A percentile compares a stretch with the other conserved stretches of the same genome.
These are phyloP conservation scores for Clonostachys solani DNA, from an alignment of 2,329 filamentous ascomycete species.

Conservation along the genomic window DNA sequence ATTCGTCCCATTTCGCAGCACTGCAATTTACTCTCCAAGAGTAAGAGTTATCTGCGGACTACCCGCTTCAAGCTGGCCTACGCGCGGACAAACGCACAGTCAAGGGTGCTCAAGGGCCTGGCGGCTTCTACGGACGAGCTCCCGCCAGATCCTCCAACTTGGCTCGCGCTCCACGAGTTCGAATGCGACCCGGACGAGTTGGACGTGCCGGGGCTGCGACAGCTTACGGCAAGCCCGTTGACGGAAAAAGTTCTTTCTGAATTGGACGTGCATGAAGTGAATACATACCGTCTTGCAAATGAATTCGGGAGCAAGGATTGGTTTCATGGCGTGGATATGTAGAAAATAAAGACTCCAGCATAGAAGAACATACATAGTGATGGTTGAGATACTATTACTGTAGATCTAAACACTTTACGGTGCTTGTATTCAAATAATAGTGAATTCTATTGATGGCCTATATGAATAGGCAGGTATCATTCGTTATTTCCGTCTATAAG, in stretches of 20 bases:
- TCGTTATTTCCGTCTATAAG: too few relatives aligned
- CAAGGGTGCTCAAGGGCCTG: conserved; percentile 11
- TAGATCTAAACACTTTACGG: too few relatives aligned
- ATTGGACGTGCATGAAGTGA: background rate
- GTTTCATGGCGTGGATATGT: background rate
- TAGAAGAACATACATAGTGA: too few relatives aligned
- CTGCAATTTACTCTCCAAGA: conserved; percentile 3
- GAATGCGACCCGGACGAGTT: conserved; percentile 1
- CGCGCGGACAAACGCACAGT: conserved; percentile 12
- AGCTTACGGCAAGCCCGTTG: background rate
- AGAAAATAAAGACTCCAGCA: too few relatives aligned
- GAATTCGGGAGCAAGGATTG: conserved; percentile 1
- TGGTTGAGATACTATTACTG: too few relatives aligned
- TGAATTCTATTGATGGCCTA: too few relatives aligned
- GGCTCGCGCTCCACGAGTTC: conserved; percentile 7
- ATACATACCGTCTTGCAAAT: background rate
- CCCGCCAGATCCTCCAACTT: conserved; percentile 8
- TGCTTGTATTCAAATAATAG: too few relatives aligned
- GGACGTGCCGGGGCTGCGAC: background rate
- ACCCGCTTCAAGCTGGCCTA: conserved; percentile 12
- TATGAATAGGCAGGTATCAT: too few relatives aligned
- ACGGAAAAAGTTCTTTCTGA: background rate
- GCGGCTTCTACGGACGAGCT: conserved; percentile 8
- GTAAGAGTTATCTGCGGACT: conserved; percentile 12
- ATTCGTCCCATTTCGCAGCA: background rate